These are phyloP conservation scores for Acanthamoeba triangularis DNA, from an alignment of 208 protist genomes.

Conservation along the genomic window DNA sequence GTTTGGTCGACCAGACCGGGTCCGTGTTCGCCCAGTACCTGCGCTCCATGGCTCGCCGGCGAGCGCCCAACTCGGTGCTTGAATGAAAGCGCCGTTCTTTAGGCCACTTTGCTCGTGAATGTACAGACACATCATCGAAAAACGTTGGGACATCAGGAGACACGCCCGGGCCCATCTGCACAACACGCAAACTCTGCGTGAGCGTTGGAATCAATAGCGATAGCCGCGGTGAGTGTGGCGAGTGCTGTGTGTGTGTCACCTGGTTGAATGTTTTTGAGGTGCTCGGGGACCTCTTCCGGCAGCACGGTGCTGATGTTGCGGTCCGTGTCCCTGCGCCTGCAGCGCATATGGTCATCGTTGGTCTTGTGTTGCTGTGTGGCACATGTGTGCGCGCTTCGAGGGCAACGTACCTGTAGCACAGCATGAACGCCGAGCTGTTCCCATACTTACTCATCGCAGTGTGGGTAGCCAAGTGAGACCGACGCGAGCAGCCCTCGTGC, in stretches of 20 bases:
- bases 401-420: slow-evolving; percentile 1
- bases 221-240: too few species aligned
- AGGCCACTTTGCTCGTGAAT: neutral
- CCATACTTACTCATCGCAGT: neutral
- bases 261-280: neutral
- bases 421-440: slow-evolving; percentile 40
- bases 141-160: neutral
- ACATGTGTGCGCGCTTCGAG: too few species aligned
- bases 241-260: too few species aligned
- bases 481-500: neutral
- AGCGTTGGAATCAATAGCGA: too few species aligned
- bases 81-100: neutral
- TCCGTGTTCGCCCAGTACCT: neutral
- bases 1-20: slow-evolving; percentile 13
- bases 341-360: too few species aligned
- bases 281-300: slow-evolving; percentile 11
- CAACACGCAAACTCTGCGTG: too few species aligned
- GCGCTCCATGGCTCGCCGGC: neutral
- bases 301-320: slow-evolving; percentile 25
- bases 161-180: neutral
- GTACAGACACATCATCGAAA: neutral
- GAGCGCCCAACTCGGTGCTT: neutral
- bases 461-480: neutral
- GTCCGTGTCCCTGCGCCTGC: neutral
- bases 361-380: too few species aligned